phyloP scores from a whole-genome alignment of 768 basidiomycete species.

The Phaeotremella skinneri region DNA sequence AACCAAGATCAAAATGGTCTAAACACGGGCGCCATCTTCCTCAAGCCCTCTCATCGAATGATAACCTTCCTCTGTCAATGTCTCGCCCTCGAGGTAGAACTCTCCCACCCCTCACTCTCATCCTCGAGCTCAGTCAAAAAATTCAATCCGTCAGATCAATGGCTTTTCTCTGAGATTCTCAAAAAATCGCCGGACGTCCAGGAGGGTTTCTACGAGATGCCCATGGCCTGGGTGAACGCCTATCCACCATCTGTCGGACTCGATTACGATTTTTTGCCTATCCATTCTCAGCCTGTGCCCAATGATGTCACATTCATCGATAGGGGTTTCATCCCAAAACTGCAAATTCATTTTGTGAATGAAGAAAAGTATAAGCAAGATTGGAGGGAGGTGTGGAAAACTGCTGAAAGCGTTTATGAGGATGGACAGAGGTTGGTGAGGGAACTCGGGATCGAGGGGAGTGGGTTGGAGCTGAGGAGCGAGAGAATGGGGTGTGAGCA shows the following conservation, averaged over 20 bases:
- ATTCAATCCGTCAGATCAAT: constrained; percentile 5
- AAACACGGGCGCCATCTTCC: constrained; percentile 22
- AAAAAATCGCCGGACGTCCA: neutral
- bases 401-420: constrained; percentile 2
- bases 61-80: constrained; percentile 8
- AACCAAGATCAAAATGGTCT: constrained; percentile 30
- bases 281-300: neutral
- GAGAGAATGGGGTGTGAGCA: neutral
- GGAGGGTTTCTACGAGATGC: constrained; percentile 19
- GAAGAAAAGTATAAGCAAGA: neutral
- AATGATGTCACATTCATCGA: neutral
- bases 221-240: constrained; percentile 17
- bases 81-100: constrained; percentile 3
- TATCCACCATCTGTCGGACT: constrained; percentile 4
- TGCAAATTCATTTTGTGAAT: constrained; percentile 22
- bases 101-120: too few relatives aligned
- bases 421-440: constrained; percentile 4
- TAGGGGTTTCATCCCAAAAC: neutral
- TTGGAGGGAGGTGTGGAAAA: neutral
- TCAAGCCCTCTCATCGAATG: constrained; percentile 4
- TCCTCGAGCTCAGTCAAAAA: too few relatives aligned
- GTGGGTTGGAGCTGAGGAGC: neutral
- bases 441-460: neutral
- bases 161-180: neutral
- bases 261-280: neutral